Evolutionary conservation across 2,329 filamentous ascomycete species (phyloP).

Genomic region (Neonectria hederae): DNA sequence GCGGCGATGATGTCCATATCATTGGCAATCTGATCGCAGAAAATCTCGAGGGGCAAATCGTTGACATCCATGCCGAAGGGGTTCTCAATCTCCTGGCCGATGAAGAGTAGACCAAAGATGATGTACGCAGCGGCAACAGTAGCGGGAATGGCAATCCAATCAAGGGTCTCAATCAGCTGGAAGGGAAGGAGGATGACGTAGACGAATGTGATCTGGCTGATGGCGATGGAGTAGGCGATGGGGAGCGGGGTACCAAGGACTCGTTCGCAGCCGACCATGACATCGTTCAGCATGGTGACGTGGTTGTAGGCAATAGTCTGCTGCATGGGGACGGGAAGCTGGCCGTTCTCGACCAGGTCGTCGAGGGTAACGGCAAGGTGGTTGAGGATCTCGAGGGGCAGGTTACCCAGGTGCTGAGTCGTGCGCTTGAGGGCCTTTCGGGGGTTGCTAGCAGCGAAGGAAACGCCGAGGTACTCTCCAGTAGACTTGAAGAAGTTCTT

Average conservation of each 20-base stretch:
- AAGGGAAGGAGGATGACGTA: constrained; percentile 85
- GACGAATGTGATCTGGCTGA: constrained; percentile 86
- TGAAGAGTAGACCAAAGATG: constrained; percentile 78
- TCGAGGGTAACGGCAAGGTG: constrained; percentile 76
- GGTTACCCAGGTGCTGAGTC: constrained; percentile 77
- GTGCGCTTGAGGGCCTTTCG: constrained; percentile 79
- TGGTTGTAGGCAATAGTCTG: constrained; percentile 70
- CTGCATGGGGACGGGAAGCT: constrained; percentile 65
- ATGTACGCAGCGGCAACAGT: constrained; percentile 80
- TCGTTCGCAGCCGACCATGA: constrained; percentile 76
- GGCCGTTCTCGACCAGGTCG: constrained; percentile 63
- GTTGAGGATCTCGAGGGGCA: constrained; percentile 83
- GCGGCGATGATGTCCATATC: constrained; percentile 80
- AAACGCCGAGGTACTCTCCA: constrained; percentile 79
- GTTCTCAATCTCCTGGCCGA: constrained; percentile 85
- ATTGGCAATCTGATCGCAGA: constrained; percentile 76
- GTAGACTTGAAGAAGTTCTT: constrained; percentile 68
- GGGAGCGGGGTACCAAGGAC: constrained; percentile 85
- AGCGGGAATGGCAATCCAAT: constrained; percentile 81
- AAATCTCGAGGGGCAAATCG: constrained; percentile 79
- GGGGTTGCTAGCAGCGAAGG: constrained; percentile 81
- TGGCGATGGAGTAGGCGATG: constrained; percentile 84
- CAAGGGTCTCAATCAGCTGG: constrained; percentile 72
- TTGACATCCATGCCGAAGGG: constrained; percentile 87
- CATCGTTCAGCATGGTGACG: constrained; percentile 74